A percentile compares a stretch with the other conserved stretches of the same genome.
These are phyloP conservation scores for Fragilaria radians DNA, from an alignment of 108 stramenopile species.

Conservation along the genomic window DNA sequence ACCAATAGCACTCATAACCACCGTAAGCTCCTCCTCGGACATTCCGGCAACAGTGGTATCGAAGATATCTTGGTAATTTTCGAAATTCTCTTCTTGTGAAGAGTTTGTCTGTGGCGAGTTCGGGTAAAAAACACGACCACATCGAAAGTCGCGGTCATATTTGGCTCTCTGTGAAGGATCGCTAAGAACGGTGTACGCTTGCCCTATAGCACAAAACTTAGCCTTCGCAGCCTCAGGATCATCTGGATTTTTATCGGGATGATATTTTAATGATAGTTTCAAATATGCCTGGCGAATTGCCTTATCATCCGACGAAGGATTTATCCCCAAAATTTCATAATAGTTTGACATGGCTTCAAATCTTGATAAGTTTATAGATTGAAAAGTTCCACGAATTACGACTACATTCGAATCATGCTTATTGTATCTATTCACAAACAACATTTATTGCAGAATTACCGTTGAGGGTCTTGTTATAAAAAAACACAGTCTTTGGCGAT, in stretches of 20 bases:
- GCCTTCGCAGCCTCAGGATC: constrained; percentile 48
- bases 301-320: constrained; percentile 26
- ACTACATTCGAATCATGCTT: too few species aligned
- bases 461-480: too few species aligned
- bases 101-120: constrained; percentile 1
- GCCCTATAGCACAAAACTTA: constrained; percentile 69
- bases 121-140: constrained; percentile 10
- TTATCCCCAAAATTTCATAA: constrained; percentile 65
- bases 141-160: constrained; percentile 52
- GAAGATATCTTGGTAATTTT: constrained; percentile 50
- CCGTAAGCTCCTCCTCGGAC: constrained; percentile 60
- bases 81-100: constrained; percentile 18
- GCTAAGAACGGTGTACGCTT: constrained; percentile 70
- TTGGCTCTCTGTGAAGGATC: constrained; percentile 40
- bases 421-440: too few species aligned
- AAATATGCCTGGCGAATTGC: constrained; percentile 75
- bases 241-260: constrained; percentile 79
- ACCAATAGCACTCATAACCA: constrained; percentile 46
- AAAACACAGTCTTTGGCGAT: too few species aligned
- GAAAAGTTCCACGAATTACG: too few species aligned
- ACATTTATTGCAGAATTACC: too few species aligned
- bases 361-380: too few species aligned
- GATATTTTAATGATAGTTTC: constrained; percentile 42
- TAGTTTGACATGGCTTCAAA: constrained; percentile 19
- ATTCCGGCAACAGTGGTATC: constrained; percentile 57